Conservation (phyloP, 2,329 filamentous ascomycete genomes). For the Ophiostoma pallidulum region DNA sequence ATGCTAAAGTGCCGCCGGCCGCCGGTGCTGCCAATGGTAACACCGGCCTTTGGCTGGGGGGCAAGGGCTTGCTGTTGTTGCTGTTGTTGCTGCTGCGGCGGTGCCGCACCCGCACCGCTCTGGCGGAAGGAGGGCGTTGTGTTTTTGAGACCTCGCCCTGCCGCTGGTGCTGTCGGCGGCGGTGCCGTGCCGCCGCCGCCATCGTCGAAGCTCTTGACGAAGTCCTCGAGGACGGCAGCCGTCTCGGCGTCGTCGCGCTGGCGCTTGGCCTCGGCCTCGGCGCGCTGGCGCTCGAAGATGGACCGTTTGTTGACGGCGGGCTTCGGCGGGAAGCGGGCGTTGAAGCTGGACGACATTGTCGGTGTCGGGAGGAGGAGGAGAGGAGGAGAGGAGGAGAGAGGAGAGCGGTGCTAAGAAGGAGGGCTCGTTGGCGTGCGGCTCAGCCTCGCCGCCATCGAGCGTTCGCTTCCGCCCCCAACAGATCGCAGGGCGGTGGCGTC, state of each 20-base stretch:
- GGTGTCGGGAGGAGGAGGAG: background rate
- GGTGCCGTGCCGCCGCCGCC: constrained; percentile 48
- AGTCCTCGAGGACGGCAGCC: constrained; percentile 76
- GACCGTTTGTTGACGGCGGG: constrained; percentile 60
- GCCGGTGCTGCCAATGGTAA: constrained; percentile 18
- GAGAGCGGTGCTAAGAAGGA: too few species aligned
- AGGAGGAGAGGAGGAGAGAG: too few species aligned
- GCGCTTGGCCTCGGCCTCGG: constrained; percentile 82
- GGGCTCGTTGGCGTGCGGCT: too few species aligned
- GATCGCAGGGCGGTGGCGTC: too few species aligned
- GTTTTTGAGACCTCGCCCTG: too few species aligned
- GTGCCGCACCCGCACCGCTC: too few species aligned
- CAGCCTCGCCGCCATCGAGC: too few species aligned
- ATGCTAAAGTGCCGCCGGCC: constrained; percentile 58
- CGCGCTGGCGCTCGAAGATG: constrained; percentile 78
- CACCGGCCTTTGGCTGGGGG: constrained; percentile 22
- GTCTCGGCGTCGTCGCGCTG: constrained; percentile 78
- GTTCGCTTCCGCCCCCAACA: too few species aligned
- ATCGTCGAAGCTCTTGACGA: constrained; percentile 68
- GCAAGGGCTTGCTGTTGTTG: constrained; percentile 18
- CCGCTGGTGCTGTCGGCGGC: constrained; percentile 31
- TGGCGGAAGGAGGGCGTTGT: too few species aligned
- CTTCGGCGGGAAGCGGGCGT: constrained; percentile 26
- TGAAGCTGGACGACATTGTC: constrained; percentile 37
- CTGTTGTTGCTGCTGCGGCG: constrained; percentile 22